Conservation (phyloP, 2,329 filamentous ascomycete genomes). For the Neoscytalidium dimidiatum region DNA sequence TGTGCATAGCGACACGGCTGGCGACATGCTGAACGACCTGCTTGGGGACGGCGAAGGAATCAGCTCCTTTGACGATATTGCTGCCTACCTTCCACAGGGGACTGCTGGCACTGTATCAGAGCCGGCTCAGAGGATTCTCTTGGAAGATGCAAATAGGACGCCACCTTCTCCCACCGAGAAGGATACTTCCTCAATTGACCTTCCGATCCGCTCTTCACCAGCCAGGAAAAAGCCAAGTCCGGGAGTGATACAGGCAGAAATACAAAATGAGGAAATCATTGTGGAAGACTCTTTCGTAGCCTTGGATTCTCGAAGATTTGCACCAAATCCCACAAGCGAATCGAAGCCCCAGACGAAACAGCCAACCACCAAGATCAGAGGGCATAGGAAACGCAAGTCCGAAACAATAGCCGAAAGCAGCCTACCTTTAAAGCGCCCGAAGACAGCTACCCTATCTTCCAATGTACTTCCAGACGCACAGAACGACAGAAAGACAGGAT, state of each 20-base stretch:
- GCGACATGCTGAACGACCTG: background rate
- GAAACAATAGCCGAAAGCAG: constrained; percentile 20
- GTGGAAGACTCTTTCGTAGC: constrained; percentile 12
- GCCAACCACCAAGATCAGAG: background rate
- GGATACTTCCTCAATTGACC: background rate
- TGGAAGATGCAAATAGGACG: background rate
- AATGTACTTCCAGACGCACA: background rate
- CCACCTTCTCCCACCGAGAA: background rate
- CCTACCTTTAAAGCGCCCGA: constrained; percentile 24
- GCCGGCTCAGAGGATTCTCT: background rate
- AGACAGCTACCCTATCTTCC: background rate
- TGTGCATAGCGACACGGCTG: background rate
- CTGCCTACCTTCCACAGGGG: constrained; percentile 5
- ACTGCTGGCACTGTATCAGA: background rate
- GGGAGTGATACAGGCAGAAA: too few species aligned
- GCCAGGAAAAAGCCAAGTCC: background rate
- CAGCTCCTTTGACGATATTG: constrained; percentile 7
- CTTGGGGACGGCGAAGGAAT: background rate
- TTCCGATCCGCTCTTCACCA: background rate
- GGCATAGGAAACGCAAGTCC: constrained; percentile 28
- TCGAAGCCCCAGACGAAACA: background rate
- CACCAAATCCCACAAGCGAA: background rate
- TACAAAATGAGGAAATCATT: background rate
- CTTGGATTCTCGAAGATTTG: background rate
- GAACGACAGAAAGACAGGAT: constrained; percentile 20